Evolutionary conservation across 805 yeast species (phyloP).

Genomic region (Saturnispora kantuleensis): DNA sequence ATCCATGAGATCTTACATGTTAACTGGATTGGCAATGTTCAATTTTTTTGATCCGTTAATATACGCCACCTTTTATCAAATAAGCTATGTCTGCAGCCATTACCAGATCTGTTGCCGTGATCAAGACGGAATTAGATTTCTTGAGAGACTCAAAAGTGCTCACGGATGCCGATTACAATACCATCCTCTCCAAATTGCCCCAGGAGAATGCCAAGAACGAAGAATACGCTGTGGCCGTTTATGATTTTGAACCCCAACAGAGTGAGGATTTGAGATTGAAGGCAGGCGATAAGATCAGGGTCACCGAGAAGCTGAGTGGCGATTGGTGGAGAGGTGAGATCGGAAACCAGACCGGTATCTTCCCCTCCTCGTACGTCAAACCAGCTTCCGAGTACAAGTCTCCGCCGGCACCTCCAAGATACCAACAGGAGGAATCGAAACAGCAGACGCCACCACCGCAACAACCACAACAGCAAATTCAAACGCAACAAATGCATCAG

Average conservation of each 20-base stretch:
- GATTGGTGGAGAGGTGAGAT: conserved; percentile 89
- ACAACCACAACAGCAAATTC: conserved; percentile 5
- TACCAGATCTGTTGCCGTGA: conserved; percentile 68
- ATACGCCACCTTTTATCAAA: not conserved
- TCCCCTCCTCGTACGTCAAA: conserved; percentile 81
- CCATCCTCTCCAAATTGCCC: conserved; percentile 39
- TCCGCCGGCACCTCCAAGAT: conserved; percentile 6
- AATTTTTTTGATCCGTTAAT: too few species aligned
- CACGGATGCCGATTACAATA: conserved; percentile 37
- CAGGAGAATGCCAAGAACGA: conserved; percentile 40
- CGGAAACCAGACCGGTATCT: conserved; percentile 60
- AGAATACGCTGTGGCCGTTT: conserved; percentile 54
- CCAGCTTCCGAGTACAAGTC: conserved; percentile 16
- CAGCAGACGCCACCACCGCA: conserved; percentile 14
- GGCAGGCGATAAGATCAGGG: conserved; percentile 59
- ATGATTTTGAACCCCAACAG: conserved; percentile 67
- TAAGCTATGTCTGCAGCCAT: conserved; percentile 40
- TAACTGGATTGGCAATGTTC: too few species aligned
- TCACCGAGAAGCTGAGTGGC: conserved; percentile 62
- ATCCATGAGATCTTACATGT: too few species aligned
- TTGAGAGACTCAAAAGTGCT: conserved; percentile 67
- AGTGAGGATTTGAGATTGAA: conserved; percentile 58
- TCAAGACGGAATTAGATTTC: conserved; percentile 68
- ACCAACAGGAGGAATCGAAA: conserved; percentile 10
- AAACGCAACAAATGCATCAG: conserved; percentile 4